Conservation (phyloP, 2,329 filamentous ascomycete species). For the Fusarium sp. region DNA sequence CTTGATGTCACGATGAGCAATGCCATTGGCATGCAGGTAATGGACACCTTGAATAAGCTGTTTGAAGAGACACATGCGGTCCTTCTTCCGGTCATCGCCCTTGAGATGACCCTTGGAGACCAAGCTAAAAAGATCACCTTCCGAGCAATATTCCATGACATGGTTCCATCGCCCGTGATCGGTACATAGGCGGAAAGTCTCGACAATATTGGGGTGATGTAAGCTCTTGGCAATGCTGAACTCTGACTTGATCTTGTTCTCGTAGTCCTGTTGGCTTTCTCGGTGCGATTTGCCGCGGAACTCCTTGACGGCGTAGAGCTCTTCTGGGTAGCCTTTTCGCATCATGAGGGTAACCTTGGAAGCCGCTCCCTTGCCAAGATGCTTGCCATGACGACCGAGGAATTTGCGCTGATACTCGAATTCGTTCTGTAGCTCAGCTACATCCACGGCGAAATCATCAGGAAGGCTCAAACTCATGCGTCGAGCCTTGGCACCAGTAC, state of each 20-base stretch:
- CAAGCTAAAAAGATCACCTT: constrained; percentile 81
- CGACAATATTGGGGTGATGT: constrained; percentile 87
- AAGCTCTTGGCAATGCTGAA: constrained; percentile 87
- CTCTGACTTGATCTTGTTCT: constrained; percentile 91
- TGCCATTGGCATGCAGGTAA: constrained; percentile 84
- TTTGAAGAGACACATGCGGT: constrained; percentile 88
- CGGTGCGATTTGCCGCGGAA: constrained; percentile 77
- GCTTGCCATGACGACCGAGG: constrained; percentile 76
- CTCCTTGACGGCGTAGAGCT: constrained; percentile 87
- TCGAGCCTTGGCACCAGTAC: constrained; percentile 81
- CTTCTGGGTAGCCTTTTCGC: constrained; percentile 69
- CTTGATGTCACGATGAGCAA: constrained; percentile 92
- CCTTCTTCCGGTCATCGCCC: constrained; percentile 68
- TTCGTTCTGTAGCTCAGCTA: constrained; percentile 73
- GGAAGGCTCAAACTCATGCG: constrained; percentile 78
- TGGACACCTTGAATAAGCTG: constrained; percentile 83
- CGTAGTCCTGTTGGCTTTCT: constrained; percentile 79
- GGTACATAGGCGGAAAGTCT: constrained; percentile 79
- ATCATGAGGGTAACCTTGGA: constrained; percentile 85
- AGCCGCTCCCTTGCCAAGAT: constrained; percentile 83
- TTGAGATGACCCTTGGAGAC: constrained; percentile 77
- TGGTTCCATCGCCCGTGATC: constrained; percentile 84
- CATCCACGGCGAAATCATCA: constrained; percentile 77
- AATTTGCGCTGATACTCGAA: constrained; percentile 77
- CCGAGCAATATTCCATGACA: constrained; percentile 90